Conservation (phyloP, 768 basidiomycete genomes). For the Auricularia auricula-judae region DNA sequence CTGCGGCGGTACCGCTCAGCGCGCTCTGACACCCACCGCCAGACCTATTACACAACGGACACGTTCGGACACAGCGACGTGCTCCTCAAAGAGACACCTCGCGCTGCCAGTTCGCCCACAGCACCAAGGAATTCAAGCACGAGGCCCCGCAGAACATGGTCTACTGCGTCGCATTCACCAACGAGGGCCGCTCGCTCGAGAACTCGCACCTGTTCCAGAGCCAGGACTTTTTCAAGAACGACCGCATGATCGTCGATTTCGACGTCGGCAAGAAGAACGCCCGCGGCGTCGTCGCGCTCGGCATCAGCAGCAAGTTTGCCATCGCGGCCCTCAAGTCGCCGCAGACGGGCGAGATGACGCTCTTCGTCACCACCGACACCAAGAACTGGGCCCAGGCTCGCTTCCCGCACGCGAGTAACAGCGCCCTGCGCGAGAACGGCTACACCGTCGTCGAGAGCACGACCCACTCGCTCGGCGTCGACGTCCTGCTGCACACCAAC, state of each 20-base stretch:
- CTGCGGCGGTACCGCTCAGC: conserved; percentile 4
- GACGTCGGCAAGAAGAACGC: conserved; percentile 74
- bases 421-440: conserved; percentile 75
- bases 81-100: conserved; percentile 63
- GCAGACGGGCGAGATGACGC: conserved; percentile 58
- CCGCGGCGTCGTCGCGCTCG: conserved; percentile 83
- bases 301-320: conserved; percentile 85
- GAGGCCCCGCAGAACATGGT: conserved; percentile 64
- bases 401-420: conserved; percentile 83
- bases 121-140: conserved; percentile 72
- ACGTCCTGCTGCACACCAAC: conserved; percentile 27
- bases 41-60: conserved; percentile 87
- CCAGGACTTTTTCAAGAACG: conserved; percentile 68
- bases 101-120: conserved; percentile 83
- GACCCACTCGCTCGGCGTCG: conserved; percentile 86
- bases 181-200: conserved; percentile 35
- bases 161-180: conserved; percentile 75
- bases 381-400: conserved; percentile 77
- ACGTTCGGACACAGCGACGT: conserved; percentile 56
- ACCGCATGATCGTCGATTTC: conserved; percentile 65
- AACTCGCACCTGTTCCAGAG: conserved; percentile 71
- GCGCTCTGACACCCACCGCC: neutral
- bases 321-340: conserved; percentile 72
- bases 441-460: conserved; percentile 96
- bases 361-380: conserved; percentile 82